Evolutionary conservation across 2,329 filamentous ascomycete species (phyloP).

Genomic region (Phaeosphaeria sp.): DNA sequence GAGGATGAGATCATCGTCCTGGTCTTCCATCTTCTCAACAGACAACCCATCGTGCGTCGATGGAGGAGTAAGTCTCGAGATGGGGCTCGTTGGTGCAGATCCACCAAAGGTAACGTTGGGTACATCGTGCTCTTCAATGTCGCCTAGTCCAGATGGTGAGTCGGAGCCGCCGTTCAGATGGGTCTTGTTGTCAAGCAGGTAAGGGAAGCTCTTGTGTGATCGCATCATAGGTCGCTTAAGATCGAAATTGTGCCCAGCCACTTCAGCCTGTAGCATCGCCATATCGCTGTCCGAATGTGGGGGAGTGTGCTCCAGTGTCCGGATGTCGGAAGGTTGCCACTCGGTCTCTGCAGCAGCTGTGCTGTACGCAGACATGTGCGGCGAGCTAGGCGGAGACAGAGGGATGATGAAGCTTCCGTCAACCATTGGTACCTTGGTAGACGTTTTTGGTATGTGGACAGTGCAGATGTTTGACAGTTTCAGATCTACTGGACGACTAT

Average conservation of each 20-base stretch:
- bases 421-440: conserved; percentile 49
- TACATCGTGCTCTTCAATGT: conserved; percentile 43
- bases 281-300: conserved; percentile 47
- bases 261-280: conserved; percentile 47
- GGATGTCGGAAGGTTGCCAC: conserved; percentile 51
- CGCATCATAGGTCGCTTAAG: conserved; percentile 49
- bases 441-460: conserved; percentile 22
- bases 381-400: conserved; percentile 58
- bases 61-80: conserved; percentile 53
- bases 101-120: conserved; percentile 48
- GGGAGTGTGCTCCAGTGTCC: conserved; percentile 42
- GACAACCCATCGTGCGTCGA: conserved; percentile 47
- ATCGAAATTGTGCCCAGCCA: conserved; percentile 44
- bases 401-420: conserved; percentile 55
- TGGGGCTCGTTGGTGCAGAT: conserved; percentile 55
- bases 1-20: conserved; percentile 46
- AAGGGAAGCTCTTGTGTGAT: conserved; percentile 54
- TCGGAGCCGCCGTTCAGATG: conserved; percentile 31
- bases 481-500: conserved; percentile 26
- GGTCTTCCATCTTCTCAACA: conserved; percentile 48
- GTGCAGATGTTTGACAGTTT: conserved; percentile 29
- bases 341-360: conserved; percentile 51
- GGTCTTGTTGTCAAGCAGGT: conserved; percentile 47
- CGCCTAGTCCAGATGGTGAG: conserved; percentile 43
- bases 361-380: conserved; percentile 58